Conservation (phyloP, 345 rosid species). For the Eucalyptus victrix region DNA sequence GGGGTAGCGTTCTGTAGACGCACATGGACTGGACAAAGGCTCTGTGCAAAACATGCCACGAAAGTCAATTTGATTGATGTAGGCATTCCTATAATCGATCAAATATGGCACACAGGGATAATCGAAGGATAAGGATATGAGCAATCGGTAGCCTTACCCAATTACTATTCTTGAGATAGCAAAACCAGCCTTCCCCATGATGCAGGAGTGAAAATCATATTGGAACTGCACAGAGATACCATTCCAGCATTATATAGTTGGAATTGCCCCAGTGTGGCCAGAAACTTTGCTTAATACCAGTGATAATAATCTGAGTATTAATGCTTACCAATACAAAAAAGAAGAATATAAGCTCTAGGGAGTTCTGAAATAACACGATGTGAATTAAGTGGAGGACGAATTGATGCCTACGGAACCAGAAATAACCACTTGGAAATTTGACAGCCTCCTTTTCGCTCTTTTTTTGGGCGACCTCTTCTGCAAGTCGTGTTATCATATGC, state of each 20-base stretch:
- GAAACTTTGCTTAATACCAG: background rate
- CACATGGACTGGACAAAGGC: too few species aligned
- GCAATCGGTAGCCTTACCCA: slow-evolving; percentile 28
- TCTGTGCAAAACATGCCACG: too few species aligned
- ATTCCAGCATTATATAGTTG: background rate
- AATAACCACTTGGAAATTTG: slow-evolving; percentile 31
- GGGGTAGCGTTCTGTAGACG: too few species aligned
- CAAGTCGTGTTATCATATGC: slow-evolving; percentile 49
- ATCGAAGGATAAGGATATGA: background rate
- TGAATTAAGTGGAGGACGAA: slow-evolving; percentile 61
- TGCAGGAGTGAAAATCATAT: slow-evolving; percentile 62
- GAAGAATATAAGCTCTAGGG: slow-evolving; percentile 67
- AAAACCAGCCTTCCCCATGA: slow-evolving; percentile 53
- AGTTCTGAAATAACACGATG: slow-evolving; percentile 65
- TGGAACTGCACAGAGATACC: slow-evolving; percentile 29
- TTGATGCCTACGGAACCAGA: slow-evolving; percentile 49
- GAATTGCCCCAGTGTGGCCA: background rate
- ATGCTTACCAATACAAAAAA: slow-evolving; percentile 58
- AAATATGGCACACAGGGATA: background rate
- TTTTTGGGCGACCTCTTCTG: slow-evolving; percentile 14
- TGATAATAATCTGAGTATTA: background rate
- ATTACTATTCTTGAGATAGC: slow-evolving; percentile 51
- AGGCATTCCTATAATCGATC: background rate
- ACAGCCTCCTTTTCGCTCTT: too few species aligned
- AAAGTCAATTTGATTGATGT: too few species aligned